Conservation (phyloP, 306 rosid genomes). For the Dalbergia oliveri region DNA sequence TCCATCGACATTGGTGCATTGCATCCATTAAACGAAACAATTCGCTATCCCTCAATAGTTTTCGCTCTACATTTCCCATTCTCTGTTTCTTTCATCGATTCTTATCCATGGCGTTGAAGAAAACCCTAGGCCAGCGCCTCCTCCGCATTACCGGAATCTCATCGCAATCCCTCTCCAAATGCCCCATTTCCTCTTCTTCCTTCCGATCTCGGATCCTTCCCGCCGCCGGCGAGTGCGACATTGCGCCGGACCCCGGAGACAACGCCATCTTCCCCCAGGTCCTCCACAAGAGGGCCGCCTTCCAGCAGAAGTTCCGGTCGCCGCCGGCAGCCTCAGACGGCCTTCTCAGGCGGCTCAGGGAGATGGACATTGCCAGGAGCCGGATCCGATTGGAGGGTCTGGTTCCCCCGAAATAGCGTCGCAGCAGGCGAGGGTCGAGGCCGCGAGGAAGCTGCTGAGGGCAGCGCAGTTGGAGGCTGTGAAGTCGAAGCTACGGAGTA, state of each 20-base stretch:
- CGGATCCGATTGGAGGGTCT: slow-evolving; percentile 71
- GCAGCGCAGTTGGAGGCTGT: slow-evolving; percentile 69
- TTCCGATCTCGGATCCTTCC: slow-evolving; percentile 47
- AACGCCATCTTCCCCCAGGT: slow-evolving; percentile 59
- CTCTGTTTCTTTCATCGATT: neutral
- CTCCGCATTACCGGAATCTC: slow-evolving; percentile 62
- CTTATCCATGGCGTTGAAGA: slow-evolving; percentile 72
- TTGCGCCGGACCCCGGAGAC: slow-evolving; percentile 77
- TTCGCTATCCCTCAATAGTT: no score
- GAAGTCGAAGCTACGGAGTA: slow-evolving; percentile 63
- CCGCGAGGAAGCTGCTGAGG: slow-evolving; percentile 68
- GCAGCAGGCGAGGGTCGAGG: slow-evolving; percentile 49
- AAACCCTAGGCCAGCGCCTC: slow-evolving; percentile 69
- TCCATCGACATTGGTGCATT: no score
- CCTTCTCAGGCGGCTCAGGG: slow-evolving; percentile 59
- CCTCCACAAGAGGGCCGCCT: slow-evolving; percentile 53
- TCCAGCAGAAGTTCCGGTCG: slow-evolving; percentile 45
- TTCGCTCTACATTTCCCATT: neutral
- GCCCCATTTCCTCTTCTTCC: slow-evolving; percentile 75
- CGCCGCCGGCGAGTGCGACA: slow-evolving; percentile 3
- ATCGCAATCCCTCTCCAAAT: slow-evolving; percentile 58
- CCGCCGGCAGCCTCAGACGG: slow-evolving; percentile 47
- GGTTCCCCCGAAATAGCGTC: slow-evolving; percentile 52
- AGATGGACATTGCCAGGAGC: slow-evolving; percentile 56
- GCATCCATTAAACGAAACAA: no score